These are phyloP conservation scores for Phialocephala sp. DNA, from an alignment of 2,329 filamentous ascomycete genomes.

Conservation along the genomic window DNA sequence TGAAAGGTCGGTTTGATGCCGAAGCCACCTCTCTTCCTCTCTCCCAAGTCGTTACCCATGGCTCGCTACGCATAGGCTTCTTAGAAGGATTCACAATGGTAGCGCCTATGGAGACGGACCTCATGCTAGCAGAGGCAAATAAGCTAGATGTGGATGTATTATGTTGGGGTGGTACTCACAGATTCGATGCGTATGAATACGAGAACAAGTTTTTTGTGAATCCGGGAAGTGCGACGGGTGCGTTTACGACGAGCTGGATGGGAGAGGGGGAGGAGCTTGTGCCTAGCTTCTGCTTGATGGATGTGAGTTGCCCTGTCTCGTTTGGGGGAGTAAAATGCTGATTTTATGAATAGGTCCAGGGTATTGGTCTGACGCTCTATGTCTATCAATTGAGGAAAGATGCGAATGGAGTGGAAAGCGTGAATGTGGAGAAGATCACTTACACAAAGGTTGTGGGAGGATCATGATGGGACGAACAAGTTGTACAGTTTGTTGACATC, in stretches of 20 bases:
- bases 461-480: conserved; percentile 32
- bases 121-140: conserved; percentile 71
- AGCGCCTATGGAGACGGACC: conserved; percentile 65
- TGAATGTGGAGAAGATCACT: conserved; percentile 85
- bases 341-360: conserved; percentile 75
- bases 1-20: conserved; percentile 70
- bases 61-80: conserved; percentile 68
- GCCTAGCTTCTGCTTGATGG: conserved; percentile 96
- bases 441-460: conserved; percentile 72
- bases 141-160: conserved; percentile 72
- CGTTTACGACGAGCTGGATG: conserved; percentile 63
- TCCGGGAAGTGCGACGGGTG: conserved; percentile 69
- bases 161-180: conserved; percentile 72
- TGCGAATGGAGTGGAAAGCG: conserved; percentile 76
- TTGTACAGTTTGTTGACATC: background rate
- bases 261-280: conserved; percentile 72
- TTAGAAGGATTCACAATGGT: conserved; percentile 72
- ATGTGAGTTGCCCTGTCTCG: conserved; percentile 66
- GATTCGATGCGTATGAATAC: conserved; percentile 74
- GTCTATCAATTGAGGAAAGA: conserved; percentile 88
- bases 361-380: conserved; percentile 92
- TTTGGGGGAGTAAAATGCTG: background rate
- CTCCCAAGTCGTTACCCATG: conserved; percentile 70
- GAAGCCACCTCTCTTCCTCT: conserved; percentile 69
- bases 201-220: conserved; percentile 79